A percentile compares a stretch with the other conserved stretches of the same genome.
Conservation (phyloP, 345 rosid species). For the Sapria himalayana region DNA sequence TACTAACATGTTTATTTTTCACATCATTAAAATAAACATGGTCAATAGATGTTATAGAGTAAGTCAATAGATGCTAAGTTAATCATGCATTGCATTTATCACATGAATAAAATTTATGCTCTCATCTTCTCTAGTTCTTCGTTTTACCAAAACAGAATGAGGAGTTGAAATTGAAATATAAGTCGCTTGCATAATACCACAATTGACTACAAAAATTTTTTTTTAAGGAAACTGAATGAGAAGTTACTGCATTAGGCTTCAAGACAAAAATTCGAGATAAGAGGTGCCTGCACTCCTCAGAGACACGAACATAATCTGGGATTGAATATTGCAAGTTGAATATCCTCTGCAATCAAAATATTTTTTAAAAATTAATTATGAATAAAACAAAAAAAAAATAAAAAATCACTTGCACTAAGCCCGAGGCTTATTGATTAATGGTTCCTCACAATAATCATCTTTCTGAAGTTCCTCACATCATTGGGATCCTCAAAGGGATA, state of each 20-base stretch:
- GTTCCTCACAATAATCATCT: slow-evolving; percentile 40
- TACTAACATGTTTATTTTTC: no score
- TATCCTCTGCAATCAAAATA: slow-evolving; percentile 40
- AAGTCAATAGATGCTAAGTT: no score
- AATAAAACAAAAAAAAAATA: not conserved
- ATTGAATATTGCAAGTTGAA: slow-evolving; percentile 69
- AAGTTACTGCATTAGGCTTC: slow-evolving; percentile 51
- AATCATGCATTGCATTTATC: no score
- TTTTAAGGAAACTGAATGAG: not conserved
- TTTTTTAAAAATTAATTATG: not conserved
- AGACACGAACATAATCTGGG: slow-evolving; percentile 68
- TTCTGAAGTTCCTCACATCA: slow-evolving; percentile 59
- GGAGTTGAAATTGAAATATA: no score
- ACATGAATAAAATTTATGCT: no score
- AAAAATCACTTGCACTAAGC: not conserved
- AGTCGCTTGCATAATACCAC: no score
- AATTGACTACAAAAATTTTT: no score
- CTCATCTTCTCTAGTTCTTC: no score
- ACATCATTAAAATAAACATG: no score
- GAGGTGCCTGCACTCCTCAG: slow-evolving; percentile 58
- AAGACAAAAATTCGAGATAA: slow-evolving; percentile 67
- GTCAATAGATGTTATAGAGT: no score
- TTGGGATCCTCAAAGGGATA: slow-evolving; percentile 74
- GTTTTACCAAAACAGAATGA: no score
- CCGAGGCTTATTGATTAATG: no score